phyloP scores from a whole-genome alignment of 352 stramenopile genomes.

The Globisporangium sylvaticum region DNA sequence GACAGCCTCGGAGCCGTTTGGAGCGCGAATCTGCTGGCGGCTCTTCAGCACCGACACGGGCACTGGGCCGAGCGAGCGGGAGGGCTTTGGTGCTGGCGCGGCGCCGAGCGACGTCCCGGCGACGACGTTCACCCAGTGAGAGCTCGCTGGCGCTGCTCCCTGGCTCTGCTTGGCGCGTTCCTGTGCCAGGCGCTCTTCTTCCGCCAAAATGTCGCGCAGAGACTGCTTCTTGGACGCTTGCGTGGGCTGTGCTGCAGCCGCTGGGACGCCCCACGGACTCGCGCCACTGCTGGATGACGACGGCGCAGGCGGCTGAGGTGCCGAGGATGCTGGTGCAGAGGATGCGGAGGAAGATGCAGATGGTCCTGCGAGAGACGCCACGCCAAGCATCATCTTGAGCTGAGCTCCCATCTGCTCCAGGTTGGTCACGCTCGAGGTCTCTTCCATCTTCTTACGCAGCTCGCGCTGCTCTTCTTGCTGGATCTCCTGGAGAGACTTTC shows the following conservation, averaged over 20 bases:
- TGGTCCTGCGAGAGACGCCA: slow-evolving; percentile 29
- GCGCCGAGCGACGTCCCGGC: slow-evolving; percentile 47
- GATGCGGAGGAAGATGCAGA: slow-evolving; percentile 4
- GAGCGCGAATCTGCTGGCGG: slow-evolving; percentile 45
- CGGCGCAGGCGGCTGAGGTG: slow-evolving; percentile 8
- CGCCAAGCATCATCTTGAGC: slow-evolving; percentile 87
- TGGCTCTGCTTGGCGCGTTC: slow-evolving; percentile 55
- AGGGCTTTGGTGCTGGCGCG: slow-evolving; percentile 44
- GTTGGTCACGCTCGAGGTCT: slow-evolving; percentile 32
- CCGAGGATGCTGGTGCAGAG: not conserved
- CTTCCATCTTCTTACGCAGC: slow-evolving; percentile 48
- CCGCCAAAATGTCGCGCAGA: slow-evolving; percentile 75
- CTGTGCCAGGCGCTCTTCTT: slow-evolving; percentile 76
- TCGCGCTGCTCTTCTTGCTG: slow-evolving; percentile 77
- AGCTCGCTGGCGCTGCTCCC: slow-evolving; percentile 27
- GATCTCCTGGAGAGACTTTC: slow-evolving; percentile 77
- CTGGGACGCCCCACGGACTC: slow-evolving; percentile 42
- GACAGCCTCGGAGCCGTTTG: slow-evolving; percentile 27
- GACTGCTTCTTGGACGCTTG: slow-evolving; percentile 44
- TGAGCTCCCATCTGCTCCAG: slow-evolving; percentile 81
- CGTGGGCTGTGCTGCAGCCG: slow-evolving; percentile 16
- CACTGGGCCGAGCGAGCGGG: slow-evolving; percentile 60
- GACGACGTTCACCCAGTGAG: slow-evolving; percentile 86
- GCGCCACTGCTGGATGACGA: slow-evolving; percentile 6
- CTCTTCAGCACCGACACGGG: slow-evolving; percentile 82